Base-by-base conservation (phyloP, 2,329 filamentous ascomycete species). In the Penicillium janthinellum region DNA sequence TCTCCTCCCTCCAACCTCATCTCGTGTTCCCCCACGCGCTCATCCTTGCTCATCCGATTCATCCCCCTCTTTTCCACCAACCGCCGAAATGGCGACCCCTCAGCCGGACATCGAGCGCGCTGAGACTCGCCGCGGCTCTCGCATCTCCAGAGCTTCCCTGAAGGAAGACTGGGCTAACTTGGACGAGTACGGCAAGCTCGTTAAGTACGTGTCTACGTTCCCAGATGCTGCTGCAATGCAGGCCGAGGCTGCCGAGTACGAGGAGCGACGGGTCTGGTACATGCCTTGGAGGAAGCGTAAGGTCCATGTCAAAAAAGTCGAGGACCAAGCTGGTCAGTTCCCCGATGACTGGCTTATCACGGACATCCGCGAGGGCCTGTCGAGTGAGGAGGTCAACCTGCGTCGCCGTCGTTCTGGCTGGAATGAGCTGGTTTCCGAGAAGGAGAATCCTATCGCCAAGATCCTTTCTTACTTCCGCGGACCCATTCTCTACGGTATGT, bases 381-480 rank as follows among this genome's bases (percentile, higher is more conserved):
- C 81, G 41, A 74, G 73, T 49, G 66, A 73, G 49, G 86, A 90
- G 60, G 84, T 89, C 51, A 84, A 88, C 64, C 68, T 71, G 45
- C 83, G 89, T 68, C 82, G 89, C 64, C 89, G 84, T 74, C 82
- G 83, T 64, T 81, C 83, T 61, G 89, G 89, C 54, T 91, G 79
- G 81, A 92, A 91, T 77, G 89, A 92, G 73, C 81, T 92, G 73
- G 81, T 84, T n/a, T 86, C 88, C n/a, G 89, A 91, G 79, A 91
- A 90, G 79, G 87, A 89, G 76, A 91, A 90, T 77, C 80, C 90
- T 73, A 83, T 91, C 70, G 79, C 88, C 72, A 89, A 91, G 78
- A 88, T 91, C 76, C 76, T 92, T 62, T 84, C 85, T 65, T 92
- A 89, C 79, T 92, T 92, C 81, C 85, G 80, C 54, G 89, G 89